Base-by-base conservation (phyloP, 1,139 yeast genomes). In the Spathaspora sp. region DNA sequence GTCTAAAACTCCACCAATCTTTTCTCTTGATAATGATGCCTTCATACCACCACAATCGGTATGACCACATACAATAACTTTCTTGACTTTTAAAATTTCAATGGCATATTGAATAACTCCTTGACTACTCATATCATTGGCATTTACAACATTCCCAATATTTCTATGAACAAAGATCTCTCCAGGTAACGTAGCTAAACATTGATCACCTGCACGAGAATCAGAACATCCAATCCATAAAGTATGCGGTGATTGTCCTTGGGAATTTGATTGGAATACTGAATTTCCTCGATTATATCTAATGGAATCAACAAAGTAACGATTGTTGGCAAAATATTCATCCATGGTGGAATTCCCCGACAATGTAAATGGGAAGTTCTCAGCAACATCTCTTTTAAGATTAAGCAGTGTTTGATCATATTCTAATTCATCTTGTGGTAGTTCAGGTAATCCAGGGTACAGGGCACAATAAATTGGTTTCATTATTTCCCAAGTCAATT, bases 191-290 rank as follows among this genome's bases (percentile, higher is more conserved):
- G 85, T 82, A 31, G 91, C 91, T 46, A 93, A 70, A 56, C 90
- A 84, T 40, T 74, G 74, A 56, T 93, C 97, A 45, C 91, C 88
- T 48, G 88, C 89, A 56, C 99, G 82, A 11, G 97, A 89, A 65
- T 93, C 99, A 5, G 95, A 84, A 65, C 99, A 93, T 3, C 98
- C 97, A 51, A 93, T 86, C 95, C 97, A 91, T 47, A 93, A 72
- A 9, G 97, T 89, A 65, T 90, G 96, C 16, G 99, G 99, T 13
- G 82, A 67, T 67, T 93, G 99, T 45, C 98, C 98, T 61, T 81
- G 74, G 1, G 83, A 93, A 58, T 90, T 89, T 47, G 80, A 61
- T 43, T 81, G 82, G 61, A 90, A 82, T 13, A 90, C 70, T 50
- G 68, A 63, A 33, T 75, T 72, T 1, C 95, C 89, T 58, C 85